phyloP scores from a whole-genome alignment of 2,329 filamentous ascomycete genomes.

The Calonectria pseudoreteaudii region DNA sequence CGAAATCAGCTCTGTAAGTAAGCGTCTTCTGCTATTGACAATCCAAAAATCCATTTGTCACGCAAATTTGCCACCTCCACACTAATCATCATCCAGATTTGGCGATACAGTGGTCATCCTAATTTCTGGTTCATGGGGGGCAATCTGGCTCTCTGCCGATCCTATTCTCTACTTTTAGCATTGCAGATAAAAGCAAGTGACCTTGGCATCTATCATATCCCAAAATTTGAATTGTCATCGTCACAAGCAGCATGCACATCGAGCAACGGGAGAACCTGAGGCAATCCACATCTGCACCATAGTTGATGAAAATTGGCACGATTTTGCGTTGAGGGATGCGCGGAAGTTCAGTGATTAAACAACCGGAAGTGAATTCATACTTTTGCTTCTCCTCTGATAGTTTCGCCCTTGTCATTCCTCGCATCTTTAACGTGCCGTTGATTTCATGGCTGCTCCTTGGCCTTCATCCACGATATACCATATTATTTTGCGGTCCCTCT shows the following conservation, averaged over 20 bases:
- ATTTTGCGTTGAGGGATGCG: too few species aligned
- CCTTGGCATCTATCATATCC: neutral
- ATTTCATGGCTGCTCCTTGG: too few species aligned
- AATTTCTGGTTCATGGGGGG: conserved; percentile 30
- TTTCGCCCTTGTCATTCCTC: too few species aligned
- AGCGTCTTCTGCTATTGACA: neutral
- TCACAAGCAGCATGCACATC: too few species aligned
- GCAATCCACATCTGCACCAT: neutral
- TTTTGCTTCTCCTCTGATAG: too few species aligned
- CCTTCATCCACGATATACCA: too few species aligned
- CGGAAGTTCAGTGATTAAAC: too few species aligned
- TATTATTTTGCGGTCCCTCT: too few species aligned
- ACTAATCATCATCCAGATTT: conserved; percentile 10
- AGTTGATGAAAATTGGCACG: neutral
- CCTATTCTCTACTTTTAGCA: conserved; percentile 21
- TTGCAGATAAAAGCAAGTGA: conserved; percentile 30
- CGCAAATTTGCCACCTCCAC: neutral
- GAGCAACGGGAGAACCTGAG: too few species aligned
- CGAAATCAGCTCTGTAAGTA: conserved; percentile 26
- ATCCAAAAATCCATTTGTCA: neutral
- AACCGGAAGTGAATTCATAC: too few species aligned
- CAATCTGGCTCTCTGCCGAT: conserved; percentile 21
- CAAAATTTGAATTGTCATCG: neutral
- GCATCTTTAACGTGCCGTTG: too few species aligned
- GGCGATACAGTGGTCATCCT: conserved; percentile 26